These are phyloP conservation scores for Dovyalis caffra DNA, from an alignment of 345 rosid genomes.

Conservation along the genomic window DNA sequence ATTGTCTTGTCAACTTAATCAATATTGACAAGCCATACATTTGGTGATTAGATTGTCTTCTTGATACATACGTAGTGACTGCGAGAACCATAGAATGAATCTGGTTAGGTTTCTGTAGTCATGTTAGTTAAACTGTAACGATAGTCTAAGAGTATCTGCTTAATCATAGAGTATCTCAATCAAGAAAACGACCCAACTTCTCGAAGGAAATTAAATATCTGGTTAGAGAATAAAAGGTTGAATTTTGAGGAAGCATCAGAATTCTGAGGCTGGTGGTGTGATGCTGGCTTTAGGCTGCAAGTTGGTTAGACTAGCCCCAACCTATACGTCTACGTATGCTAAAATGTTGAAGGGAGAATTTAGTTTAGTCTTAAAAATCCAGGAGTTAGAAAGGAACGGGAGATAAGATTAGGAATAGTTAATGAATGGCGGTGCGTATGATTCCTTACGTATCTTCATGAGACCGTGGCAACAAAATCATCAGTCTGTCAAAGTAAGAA, in stretches of 20 bases:
- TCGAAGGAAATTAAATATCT: conserved; percentile 30
- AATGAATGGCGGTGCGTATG: conserved; percentile 1
- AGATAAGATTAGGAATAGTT: conserved; percentile 6
- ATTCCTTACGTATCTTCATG: neutral
- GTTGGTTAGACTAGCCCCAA: conserved; percentile 45
- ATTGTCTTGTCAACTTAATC: neutral
- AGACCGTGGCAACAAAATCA: neutral
- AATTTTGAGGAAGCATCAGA: conserved; percentile 35
- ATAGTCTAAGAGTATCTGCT: neutral
- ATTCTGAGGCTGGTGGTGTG: conserved; percentile 40
- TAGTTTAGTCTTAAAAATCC: conserved; percentile 22
- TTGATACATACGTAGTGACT: neutral
- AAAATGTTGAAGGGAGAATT: conserved; percentile 33
- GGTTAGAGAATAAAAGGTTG: conserved; percentile 32
- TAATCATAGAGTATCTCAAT: neutral
- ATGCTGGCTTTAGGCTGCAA: conserved; percentile 45
- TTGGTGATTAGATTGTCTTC: neutral
- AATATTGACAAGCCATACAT: neutral
- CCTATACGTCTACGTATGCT: conserved; percentile 25
- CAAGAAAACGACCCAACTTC: neutral
- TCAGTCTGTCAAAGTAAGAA: neutral
- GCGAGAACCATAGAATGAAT: neutral
- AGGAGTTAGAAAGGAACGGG: conserved; percentile 1
- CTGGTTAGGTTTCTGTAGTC: neutral
- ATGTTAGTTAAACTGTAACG: neutral